phyloP scores from a whole-genome alignment of 2,329 filamentous ascomycete genomes.

The Lasiodiplodia sp. region DNA sequence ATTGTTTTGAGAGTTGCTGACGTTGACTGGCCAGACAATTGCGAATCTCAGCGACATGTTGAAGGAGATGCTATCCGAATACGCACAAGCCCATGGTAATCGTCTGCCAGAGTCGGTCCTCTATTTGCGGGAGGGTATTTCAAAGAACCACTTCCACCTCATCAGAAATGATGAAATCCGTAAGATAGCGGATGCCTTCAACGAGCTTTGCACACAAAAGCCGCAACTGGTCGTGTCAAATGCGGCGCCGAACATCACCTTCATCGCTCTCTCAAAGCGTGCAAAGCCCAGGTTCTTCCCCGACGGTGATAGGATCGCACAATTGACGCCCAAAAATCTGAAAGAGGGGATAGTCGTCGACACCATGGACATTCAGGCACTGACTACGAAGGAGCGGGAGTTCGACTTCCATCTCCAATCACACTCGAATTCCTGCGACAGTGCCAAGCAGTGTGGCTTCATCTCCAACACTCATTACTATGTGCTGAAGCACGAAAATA shows the following conservation, averaged over 20 bases:
- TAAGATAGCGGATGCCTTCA: background rate
- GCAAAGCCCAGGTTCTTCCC: background rate
- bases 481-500: background rate
- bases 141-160: background rate
- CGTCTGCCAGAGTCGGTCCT: background rate
- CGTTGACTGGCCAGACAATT: background rate
- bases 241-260: background rate
- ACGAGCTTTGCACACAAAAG: background rate
- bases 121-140: background rate
- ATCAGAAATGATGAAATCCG: background rate
- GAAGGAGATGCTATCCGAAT: background rate
- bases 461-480: background rate
- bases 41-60: background rate
- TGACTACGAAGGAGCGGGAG: background rate
- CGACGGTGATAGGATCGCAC: background rate
- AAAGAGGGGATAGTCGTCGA: background rate
- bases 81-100: background rate
- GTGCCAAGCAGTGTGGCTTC: background rate
- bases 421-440: background rate
- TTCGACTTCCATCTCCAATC: conserved; percentile 17
- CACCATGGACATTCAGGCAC: background rate
- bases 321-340: background rate
- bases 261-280: background rate
- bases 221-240: too few relatives aligned
- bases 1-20: background rate